phyloP scores from a whole-genome alignment of 495 filamentous ascomycete genomes.

The Lasiosphaeria miniovina region DNA sequence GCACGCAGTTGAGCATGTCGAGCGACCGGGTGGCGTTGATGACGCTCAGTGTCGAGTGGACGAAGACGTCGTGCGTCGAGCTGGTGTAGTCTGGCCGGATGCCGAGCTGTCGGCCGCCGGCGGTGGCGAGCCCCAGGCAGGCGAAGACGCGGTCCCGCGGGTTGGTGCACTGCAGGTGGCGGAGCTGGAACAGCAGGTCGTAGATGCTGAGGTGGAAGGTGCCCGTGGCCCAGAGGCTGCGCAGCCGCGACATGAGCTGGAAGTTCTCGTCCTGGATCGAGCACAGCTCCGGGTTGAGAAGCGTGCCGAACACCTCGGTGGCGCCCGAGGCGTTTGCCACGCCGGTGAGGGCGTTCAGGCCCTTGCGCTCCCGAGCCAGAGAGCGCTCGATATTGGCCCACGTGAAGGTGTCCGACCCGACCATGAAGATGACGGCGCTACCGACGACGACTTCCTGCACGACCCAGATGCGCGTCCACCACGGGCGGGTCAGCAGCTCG shows the following conservation, averaged over 20 bases:
- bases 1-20: slow-evolving; percentile 5
- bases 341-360: neutral
- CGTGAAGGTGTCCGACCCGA: neutral
- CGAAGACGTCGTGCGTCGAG: neutral
- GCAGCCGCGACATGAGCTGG: neutral
- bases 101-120: neutral
- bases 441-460: slow-evolving; percentile 14
- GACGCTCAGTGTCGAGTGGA: neutral
- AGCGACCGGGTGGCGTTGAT: neutral
- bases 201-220: neutral
- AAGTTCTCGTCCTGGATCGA: slow-evolving; percentile 7
- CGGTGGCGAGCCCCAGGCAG: neutral
- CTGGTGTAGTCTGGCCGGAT: slow-evolving; percentile 8
- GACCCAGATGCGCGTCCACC: slow-evolving; percentile 15
- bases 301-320: slow-evolving; percentile 1
- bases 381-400: slow-evolving; percentile 1
- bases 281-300: neutral
- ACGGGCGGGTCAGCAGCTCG: slow-evolving; percentile 14
- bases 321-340: neutral
- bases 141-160: neutral
- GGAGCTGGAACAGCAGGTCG: neutral
- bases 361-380: neutral
- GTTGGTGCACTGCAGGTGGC: neutral
- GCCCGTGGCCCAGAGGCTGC: neutral
- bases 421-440: neutral